A percentile compares a stretch with the other conserved stretches of the same genome.
Conservation (phyloP, 768 basidiomycete genomes). For the Amanita inopinata region DNA sequence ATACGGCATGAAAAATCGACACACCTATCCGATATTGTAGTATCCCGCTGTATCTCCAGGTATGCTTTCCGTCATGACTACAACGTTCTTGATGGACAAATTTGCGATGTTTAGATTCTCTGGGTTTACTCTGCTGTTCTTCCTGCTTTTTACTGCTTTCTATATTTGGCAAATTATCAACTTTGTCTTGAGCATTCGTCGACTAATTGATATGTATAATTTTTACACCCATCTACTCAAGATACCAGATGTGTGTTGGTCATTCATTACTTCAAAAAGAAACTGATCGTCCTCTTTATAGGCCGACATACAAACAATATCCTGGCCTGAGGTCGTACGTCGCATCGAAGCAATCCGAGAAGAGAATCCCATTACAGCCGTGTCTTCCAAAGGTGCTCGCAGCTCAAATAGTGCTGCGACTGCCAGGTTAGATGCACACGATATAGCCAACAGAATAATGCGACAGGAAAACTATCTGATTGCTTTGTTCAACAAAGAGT, state of each 20-base stretch:
- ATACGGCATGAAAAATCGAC: slow-evolving; percentile 60
- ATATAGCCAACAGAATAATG: slow-evolving; percentile 96
- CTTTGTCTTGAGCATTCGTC: slow-evolving; percentile 64
- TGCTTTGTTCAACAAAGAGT: slow-evolving; percentile 93
- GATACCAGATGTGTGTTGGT: slow-evolving; percentile 74
- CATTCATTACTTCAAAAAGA: slow-evolving; percentile 1
- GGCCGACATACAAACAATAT: slow-evolving; percentile 96
- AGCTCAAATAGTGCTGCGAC: slow-evolving; percentile 53
- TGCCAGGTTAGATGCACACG: slow-evolving; percentile 93
- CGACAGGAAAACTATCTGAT: slow-evolving; percentile 98
- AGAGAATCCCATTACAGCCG: slow-evolving; percentile 85
- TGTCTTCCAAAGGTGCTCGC: slow-evolving; percentile 51
- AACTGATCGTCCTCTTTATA: slow-evolving; percentile 22
- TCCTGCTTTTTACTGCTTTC: slow-evolving; percentile 76
- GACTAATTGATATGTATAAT: slow-evolving; percentile 88
- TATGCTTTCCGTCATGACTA: slow-evolving; percentile 25
- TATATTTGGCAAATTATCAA: slow-evolving; percentile 82
- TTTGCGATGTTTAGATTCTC: slow-evolving; percentile 48
- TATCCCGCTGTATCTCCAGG: slow-evolving; percentile 79
- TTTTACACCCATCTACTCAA: slow-evolving; percentile 93
- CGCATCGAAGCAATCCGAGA: slow-evolving; percentile 85
- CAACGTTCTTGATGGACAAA: slow-evolving; percentile 3
- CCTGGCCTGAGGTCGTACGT: slow-evolving; percentile 92
- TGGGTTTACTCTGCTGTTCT: slow-evolving; percentile 75
- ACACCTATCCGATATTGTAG: slow-evolving; percentile 71